Conservation (phyloP, 371 early-diverging fungal genomes). For the Saksenaea oblongispora region DNA sequence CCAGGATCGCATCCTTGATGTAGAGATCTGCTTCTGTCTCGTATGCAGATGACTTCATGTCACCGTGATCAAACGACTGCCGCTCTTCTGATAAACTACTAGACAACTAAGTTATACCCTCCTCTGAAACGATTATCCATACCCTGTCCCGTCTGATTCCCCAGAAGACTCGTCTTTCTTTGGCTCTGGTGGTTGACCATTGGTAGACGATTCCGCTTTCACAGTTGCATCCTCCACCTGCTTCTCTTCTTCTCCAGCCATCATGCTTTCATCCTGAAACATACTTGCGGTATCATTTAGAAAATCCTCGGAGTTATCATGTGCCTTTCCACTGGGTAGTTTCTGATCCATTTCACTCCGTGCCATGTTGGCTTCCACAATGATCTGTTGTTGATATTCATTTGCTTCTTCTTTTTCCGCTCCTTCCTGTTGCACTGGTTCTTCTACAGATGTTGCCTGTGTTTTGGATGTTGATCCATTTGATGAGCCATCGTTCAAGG, state of each 20-base stretch:
- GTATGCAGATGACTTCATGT: slow-evolving; percentile 15
- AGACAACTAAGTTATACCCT: slow-evolving; percentile 1
- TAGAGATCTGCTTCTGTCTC: slow-evolving; percentile 52
- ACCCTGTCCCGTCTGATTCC: slow-evolving; percentile 4
- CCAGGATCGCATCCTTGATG: slow-evolving; percentile 81
- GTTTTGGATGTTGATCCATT: slow-evolving; percentile 6
- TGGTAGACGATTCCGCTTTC: not conserved
- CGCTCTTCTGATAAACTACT: slow-evolving; percentile 17
- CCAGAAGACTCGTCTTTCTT: not conserved
- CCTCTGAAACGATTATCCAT: not conserved
- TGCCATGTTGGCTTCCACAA: slow-evolving; percentile 53
- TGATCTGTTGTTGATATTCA: slow-evolving; percentile 46
- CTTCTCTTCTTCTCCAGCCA: slow-evolving; percentile 6
- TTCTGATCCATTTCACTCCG: slow-evolving; percentile 47
- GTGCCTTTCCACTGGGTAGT: slow-evolving; percentile 33
- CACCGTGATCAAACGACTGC: slow-evolving; percentile 37
- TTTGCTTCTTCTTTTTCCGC: slow-evolving; percentile 4
- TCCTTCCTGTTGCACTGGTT: slow-evolving; percentile 1
- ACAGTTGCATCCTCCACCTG: not conserved
- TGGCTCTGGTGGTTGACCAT: not conserved
- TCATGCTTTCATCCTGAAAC: slow-evolving; percentile 35
- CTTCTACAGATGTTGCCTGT: slow-evolving; percentile 3
- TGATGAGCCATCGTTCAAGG: not conserved
- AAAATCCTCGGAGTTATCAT: slow-evolving; percentile 48
- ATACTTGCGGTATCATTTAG: slow-evolving; percentile 48